phyloP scores from a whole-genome alignment of 2,329 filamentous ascomycete species.

The Aspergillus sclerotialis region DNA sequence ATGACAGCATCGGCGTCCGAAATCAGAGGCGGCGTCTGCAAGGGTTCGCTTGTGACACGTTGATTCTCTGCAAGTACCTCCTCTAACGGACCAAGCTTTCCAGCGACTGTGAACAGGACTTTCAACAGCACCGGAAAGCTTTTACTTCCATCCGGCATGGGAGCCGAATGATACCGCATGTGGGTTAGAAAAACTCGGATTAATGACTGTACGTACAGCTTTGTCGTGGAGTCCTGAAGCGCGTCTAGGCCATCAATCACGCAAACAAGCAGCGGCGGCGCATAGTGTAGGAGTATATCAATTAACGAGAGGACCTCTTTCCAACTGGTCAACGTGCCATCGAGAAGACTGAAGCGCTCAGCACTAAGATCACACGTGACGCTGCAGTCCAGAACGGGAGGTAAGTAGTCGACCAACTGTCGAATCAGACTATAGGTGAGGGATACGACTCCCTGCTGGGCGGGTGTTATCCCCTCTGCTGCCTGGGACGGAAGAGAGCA shows the following conservation, averaged over 20 bases:
- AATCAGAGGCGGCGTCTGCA: constrained; percentile 16
- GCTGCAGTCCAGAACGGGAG: constrained; percentile 29
- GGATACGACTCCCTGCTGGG: constrained; percentile 27
- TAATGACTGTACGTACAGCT: constrained; percentile 25
- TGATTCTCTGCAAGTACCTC: constrained; percentile 28
- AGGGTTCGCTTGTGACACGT: constrained; percentile 19
- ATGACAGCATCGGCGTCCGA: constrained; percentile 23
- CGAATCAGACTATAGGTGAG: constrained; percentile 33
- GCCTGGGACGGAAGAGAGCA: constrained; percentile 20
- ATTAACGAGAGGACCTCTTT: constrained; percentile 29
- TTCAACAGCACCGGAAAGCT: constrained; percentile 26
- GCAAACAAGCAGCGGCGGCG: constrained; percentile 29
- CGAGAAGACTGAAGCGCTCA: constrained; percentile 27
- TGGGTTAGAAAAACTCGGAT: constrained; percentile 27
- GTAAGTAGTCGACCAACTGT: constrained; percentile 29
- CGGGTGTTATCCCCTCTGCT: constrained; percentile 14
- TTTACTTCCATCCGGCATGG: constrained; percentile 11
- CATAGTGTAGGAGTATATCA: constrained; percentile 27
- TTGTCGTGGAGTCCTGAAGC: constrained; percentile 25
- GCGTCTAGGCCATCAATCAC: constrained; percentile 30
- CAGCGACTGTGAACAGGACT: constrained; percentile 28
- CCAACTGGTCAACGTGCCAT: constrained; percentile 29
- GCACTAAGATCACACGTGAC: constrained; percentile 26
- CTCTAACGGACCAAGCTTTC: constrained; percentile 21
- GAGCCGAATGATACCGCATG: constrained; percentile 16